Percentiles rank a stretch among this genome's conserved stretches.
These are phyloP conservation scores for Naegleria lovaniensis DNA, from an alignment of 208 protist genomes.

Conservation along the genomic window DNA sequence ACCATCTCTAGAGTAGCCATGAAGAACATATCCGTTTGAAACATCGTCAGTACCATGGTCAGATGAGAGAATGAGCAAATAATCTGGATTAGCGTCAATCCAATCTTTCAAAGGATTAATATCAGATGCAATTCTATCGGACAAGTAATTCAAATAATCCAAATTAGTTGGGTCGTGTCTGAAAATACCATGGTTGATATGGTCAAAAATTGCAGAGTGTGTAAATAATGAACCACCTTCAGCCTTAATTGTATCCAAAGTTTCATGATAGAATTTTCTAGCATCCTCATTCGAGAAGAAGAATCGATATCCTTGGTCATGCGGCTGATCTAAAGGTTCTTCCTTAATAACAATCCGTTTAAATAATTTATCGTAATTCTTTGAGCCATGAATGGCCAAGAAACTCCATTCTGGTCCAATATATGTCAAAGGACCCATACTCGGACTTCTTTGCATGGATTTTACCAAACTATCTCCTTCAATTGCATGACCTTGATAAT, in stretches of 20 bases:
- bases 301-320: slow-evolving; percentile 10
- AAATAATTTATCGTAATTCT: slow-evolving; percentile 13
- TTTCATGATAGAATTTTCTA: neutral
- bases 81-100: slow-evolving; percentile 24
- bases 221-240: neutral
- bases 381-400: neutral
- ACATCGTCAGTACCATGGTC: slow-evolving; percentile 22
- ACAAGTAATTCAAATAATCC: neutral
- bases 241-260: neutral
- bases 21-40: slow-evolving; percentile 10
- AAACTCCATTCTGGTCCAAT: slow-evolving; percentile 28
- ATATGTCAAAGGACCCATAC: neutral
- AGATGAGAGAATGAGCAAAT: slow-evolving; percentile 1
- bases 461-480: slow-evolving; percentile 14
- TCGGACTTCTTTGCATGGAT: neutral
- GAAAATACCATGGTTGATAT: slow-evolving; percentile 11
- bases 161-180: neutral
- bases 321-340: neutral
- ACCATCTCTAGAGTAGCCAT: slow-evolving; percentile 14
- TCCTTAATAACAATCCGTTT: neutral
- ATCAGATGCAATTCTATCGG: neutral
- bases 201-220: slow-evolving; percentile 28
- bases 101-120: slow-evolving; percentile 8
- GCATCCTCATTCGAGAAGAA: neutral
- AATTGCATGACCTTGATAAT: slow-evolving; percentile 28